phyloP scores from a whole-genome alignment of 1,284 basidiomycete species.

The Ustilago crameri region DNA sequence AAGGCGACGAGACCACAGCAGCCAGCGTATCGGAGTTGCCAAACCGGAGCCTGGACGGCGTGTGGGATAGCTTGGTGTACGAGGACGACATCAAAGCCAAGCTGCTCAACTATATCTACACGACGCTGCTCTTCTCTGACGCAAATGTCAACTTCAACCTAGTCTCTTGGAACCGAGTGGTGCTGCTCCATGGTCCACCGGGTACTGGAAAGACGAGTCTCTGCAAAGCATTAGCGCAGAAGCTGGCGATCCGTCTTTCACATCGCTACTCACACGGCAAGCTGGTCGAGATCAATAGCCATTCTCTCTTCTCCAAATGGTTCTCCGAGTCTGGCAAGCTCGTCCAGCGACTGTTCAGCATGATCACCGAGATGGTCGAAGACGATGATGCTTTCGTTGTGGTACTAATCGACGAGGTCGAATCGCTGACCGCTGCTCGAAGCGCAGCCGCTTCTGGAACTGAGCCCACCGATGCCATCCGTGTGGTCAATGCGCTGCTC shows the following conservation, averaged over 20 bases:
- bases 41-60: slow-evolving; percentile 81
- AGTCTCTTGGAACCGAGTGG: slow-evolving; percentile 92
- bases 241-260: slow-evolving; percentile 88
- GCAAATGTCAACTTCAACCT: slow-evolving; percentile 89
- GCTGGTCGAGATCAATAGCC: slow-evolving; percentile 88
- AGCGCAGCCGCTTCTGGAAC: slow-evolving; percentile 92
- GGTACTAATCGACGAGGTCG: slow-evolving; percentile 95
- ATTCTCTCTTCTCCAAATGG: slow-evolving; percentile 68
- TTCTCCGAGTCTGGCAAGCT: slow-evolving; percentile 99
- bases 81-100: slow-evolving; percentile 87
- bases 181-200: slow-evolving; percentile 93
- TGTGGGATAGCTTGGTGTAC: slow-evolving; percentile 89
- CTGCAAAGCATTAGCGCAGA: slow-evolving; percentile 93
- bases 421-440: slow-evolving; percentile 91
- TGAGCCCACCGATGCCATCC: slow-evolving; percentile 93
- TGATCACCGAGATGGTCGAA: slow-evolving; percentile 85
- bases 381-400: slow-evolving; percentile 91
- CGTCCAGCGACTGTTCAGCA: slow-evolving; percentile 90
- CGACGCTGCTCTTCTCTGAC: slow-evolving; percentile 89
- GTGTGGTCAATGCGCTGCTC: slow-evolving; percentile 95
- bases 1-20: slow-evolving; percentile 76
- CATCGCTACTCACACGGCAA: slow-evolving; percentile 86
- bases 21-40: slow-evolving; percentile 88
- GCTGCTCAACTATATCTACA: slow-evolving; percentile 91
- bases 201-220: slow-evolving; percentile 97